These are phyloP conservation scores for Cucurbita maxima DNA, from an alignment of 306 rosid species.

Conservation along the genomic window DNA sequence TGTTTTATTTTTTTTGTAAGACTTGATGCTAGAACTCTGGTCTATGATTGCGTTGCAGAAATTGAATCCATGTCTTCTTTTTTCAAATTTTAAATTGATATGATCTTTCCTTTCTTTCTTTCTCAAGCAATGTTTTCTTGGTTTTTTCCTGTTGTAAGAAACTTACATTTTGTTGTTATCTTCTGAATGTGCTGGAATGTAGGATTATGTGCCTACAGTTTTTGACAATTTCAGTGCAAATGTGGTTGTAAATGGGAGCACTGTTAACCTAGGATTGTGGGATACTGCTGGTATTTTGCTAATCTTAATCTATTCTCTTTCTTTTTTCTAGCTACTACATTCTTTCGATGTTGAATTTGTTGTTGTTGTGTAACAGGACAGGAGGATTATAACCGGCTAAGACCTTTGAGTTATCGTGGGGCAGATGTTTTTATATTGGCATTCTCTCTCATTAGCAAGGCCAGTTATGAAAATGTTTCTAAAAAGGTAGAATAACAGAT, in stretches of 20 bases:
- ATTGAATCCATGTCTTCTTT: neutral
- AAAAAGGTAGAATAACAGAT: slow-evolving; percentile 21
- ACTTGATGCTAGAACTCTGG: neutral
- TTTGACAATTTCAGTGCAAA: slow-evolving; percentile 95
- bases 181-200: slow-evolving; percentile 17
- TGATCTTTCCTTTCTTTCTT: neutral
- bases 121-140: neutral
- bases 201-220: slow-evolving; percentile 15
- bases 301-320: neutral
- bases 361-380: slow-evolving; percentile 20
- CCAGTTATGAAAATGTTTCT: slow-evolving; percentile 45
- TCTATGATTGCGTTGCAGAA: neutral
- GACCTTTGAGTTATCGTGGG: slow-evolving; percentile 52
- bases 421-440: slow-evolving; percentile 48
- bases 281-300: slow-evolving; percentile 84
- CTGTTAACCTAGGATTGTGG: slow-evolving; percentile 96
- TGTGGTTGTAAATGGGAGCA: slow-evolving; percentile 91
- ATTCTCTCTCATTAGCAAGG: slow-evolving; percentile 43
- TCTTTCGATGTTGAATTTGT: slow-evolving; percentile 19
- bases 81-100: neutral
- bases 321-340: neutral
- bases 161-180: neutral
- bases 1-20: neutral
- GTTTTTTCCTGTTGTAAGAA: neutral
- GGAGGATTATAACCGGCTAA: slow-evolving; percentile 41